These are phyloP conservation scores for Linnemannia zychae DNA, from an alignment of 192 early-diverging fungal species.

Conservation along the genomic window DNA sequence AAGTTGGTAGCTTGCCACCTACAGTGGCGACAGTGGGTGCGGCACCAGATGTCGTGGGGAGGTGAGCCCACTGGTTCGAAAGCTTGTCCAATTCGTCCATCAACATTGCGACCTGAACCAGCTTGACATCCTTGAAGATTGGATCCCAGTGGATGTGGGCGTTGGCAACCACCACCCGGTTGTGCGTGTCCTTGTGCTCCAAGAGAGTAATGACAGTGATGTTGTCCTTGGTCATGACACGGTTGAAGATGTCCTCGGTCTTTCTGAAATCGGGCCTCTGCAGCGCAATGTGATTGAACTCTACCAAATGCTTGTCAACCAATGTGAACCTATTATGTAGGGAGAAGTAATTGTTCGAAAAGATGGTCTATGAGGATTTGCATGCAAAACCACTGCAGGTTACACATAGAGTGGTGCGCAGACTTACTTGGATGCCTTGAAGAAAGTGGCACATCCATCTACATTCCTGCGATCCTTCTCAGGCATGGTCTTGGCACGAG, in stretches of 20 bases:
- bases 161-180: conserved; percentile 82
- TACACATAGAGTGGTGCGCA: background rate
- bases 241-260: conserved; percentile 92
- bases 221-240: conserved; percentile 97
- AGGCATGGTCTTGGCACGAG: conserved; percentile 90
- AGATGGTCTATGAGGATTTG: background rate
- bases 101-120: conserved; percentile 93
- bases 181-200: conserved; percentile 79
- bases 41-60: conserved; percentile 13
- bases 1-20: conserved; percentile 59
- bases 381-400: background rate
- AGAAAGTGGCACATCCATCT: conserved; percentile 96
- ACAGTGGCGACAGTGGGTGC: background rate
- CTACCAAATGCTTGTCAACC: conserved; percentile 85
- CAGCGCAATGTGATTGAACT: conserved; percentile 94
- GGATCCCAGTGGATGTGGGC: conserved; percentile 97
- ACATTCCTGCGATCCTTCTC: conserved; percentile 86
- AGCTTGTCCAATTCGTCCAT: conserved; percentile 85
- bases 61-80: conserved; percentile 59
- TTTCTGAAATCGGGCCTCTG: conserved; percentile 86
- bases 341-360: conserved; percentile 15
- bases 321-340: conserved; percentile 73
- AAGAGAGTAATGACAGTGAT: conserved; percentile 86
- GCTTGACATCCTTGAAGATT: conserved; percentile 88
- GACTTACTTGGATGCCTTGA: conserved; percentile 79